Percentiles rank a stretch among this genome's conserved stretches.
Conservation (phyloP, 345 rosid genomes). For the Anastatica hierochuntica region DNA sequence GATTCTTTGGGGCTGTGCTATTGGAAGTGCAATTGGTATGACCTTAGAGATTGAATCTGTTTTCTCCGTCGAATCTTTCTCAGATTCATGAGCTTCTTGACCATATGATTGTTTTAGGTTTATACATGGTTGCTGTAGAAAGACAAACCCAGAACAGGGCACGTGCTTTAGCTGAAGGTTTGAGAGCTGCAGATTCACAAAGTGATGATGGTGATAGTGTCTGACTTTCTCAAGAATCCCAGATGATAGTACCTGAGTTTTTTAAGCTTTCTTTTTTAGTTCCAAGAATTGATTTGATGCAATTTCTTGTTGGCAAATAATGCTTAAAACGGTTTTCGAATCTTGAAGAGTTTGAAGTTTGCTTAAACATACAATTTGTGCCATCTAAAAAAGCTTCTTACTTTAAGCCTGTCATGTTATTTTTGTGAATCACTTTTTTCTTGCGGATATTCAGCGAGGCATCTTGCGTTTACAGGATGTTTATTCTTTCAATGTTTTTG, state of each 20-base stretch:
- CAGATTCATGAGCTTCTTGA: background rate
- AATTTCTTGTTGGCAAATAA: slow-evolving; percentile 21
- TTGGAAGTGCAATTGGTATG: slow-evolving; percentile 61
- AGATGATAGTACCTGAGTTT: slow-evolving; percentile 5
- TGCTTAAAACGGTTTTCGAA: background rate
- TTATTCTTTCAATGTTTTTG: background rate
- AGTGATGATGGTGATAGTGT: slow-evolving; percentile 30
- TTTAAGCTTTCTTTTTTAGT: background rate
- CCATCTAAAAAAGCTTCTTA: background rate
- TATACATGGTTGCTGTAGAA: slow-evolving; percentile 74
- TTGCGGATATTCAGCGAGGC: slow-evolving; percentile 10
- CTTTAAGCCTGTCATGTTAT: slow-evolving; percentile 13
- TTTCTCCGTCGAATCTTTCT: background rate
- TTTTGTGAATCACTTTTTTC: slow-evolving; percentile 5
- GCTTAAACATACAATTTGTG: slow-evolving; percentile 21
- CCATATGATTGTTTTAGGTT: slow-evolving; percentile 31
- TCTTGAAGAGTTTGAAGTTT: slow-evolving; percentile 12
- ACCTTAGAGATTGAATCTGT: background rate
- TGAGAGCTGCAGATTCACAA: slow-evolving; percentile 44
- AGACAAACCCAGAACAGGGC: slow-evolving; percentile 69
- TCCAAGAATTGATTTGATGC: slow-evolving; percentile 1
- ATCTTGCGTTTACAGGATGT: slow-evolving; percentile 13
- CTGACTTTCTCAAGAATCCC: slow-evolving; percentile 15
- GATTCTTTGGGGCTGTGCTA: slow-evolving; percentile 62
- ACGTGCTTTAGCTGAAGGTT: slow-evolving; percentile 50